phyloP scores from a whole-genome alignment of 106 monocot species.

The Dendrobium nobile region DNA sequence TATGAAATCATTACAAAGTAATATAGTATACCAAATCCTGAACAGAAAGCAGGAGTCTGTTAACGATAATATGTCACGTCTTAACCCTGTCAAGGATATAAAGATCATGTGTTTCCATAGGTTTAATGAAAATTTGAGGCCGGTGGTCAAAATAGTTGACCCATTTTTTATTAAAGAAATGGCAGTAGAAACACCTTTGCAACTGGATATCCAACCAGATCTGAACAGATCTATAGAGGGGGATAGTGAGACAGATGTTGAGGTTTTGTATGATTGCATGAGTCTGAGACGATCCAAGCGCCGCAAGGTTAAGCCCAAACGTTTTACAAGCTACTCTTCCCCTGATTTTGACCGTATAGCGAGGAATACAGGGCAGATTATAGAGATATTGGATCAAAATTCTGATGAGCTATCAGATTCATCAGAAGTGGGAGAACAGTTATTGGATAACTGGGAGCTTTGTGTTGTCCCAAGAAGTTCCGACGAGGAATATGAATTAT shows the following conservation, averaged over 20 bases:
- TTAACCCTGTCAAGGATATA: slow-evolving; percentile 6
- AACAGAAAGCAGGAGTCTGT: slow-evolving; percentile 8
- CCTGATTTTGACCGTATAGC: slow-evolving; percentile 24
- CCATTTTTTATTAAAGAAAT: slow-evolving; percentile 4
- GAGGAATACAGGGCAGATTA: slow-evolving; percentile 4
- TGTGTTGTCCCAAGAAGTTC: slow-evolving; percentile 1
- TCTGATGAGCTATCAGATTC: slow-evolving; percentile 1
- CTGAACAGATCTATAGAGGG: neutral
- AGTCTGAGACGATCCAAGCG: slow-evolving; percentile 59
- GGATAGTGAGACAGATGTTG: slow-evolving; percentile 30
- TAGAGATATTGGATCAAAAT: slow-evolving; percentile 4
- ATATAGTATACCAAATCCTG: slow-evolving; percentile 33
- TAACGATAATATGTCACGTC: slow-evolving; percentile 4
- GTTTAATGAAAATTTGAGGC: slow-evolving; percentile 16
- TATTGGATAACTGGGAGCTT: slow-evolving; percentile 2
- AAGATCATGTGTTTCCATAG: slow-evolving; percentile 30
- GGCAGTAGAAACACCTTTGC: neutral
- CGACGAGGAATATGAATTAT: neutral
- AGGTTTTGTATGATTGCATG: slow-evolving; percentile 34
- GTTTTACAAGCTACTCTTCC: slow-evolving; percentile 34
- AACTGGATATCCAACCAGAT: neutral
- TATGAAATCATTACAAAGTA: slow-evolving; percentile 33
- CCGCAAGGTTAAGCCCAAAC: slow-evolving; percentile 33
- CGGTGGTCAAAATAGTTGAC: slow-evolving; percentile 21
- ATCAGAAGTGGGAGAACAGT: slow-evolving; percentile 12